These are phyloP conservation scores for Porphyridium purpureum DNA, from an alignment of 23 red algal genomes.

Conservation along the genomic window DNA sequence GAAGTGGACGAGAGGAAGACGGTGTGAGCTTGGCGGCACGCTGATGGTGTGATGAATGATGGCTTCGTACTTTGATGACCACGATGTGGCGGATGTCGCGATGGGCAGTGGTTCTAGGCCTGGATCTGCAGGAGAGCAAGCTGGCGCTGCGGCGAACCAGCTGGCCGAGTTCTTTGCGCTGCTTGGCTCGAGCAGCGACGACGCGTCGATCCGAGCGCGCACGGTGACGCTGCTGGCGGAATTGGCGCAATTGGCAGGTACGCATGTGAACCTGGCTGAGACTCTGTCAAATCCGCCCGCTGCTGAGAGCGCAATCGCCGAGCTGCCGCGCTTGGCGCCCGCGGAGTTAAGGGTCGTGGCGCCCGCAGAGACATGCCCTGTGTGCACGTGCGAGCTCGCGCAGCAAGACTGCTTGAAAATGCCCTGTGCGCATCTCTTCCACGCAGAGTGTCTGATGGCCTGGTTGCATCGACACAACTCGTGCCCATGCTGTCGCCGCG, in stretches of 20 bases:
- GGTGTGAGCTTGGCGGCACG: too few relatives aligned
- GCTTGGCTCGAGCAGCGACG: neutral
- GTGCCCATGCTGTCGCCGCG: slow-evolving; percentile 9
- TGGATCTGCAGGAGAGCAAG: neutral
- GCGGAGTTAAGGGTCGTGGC: neutral
- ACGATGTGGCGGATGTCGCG: neutral
- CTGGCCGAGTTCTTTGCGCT: neutral
- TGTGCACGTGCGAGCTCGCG: neutral
- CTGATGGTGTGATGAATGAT: too few relatives aligned
- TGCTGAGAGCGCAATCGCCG: neutral
- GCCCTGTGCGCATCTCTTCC: neutral
- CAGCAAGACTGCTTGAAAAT: neutral
- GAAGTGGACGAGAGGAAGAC: too few relatives aligned
- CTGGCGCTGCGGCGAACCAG: neutral
- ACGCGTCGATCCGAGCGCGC: neutral
- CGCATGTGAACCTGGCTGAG: neutral
- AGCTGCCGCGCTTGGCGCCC: neutral
- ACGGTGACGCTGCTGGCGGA: neutral
- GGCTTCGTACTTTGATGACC: slow-evolving; percentile 17
- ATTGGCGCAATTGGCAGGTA: neutral
- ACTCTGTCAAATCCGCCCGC: neutral
- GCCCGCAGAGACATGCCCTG: neutral
- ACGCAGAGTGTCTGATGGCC: too few relatives aligned
- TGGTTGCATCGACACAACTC: too few relatives aligned
- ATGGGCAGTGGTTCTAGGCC: neutral